phyloP scores from a whole-genome alignment of 768 basidiomycete species.

The Cystofilobasidium capitatum region DNA sequence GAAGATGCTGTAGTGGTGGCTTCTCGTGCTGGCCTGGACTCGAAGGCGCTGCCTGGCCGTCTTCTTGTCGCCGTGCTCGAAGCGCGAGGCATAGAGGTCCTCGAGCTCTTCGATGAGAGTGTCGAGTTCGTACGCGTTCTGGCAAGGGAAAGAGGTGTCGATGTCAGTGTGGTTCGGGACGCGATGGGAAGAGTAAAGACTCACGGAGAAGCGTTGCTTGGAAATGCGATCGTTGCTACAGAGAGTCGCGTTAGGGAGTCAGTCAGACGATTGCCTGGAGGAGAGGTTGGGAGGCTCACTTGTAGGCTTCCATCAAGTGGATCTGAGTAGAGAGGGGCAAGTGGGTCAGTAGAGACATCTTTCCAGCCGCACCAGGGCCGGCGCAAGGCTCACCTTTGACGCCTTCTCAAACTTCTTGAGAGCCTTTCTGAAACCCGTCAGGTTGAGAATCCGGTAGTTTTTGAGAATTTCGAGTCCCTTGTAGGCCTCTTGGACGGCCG shows the following conservation, averaged over 20 bases:
- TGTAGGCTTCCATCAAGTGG: constrained; percentile 64
- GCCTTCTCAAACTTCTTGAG: constrained; percentile 77
- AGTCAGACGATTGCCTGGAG: too few species aligned
- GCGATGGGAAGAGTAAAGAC: not conserved
- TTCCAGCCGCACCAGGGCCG: not conserved
- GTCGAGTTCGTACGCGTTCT: constrained; percentile 49
- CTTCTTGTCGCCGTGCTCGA: constrained; percentile 69
- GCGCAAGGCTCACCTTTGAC: constrained; percentile 54
- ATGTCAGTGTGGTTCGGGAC: not conserved
- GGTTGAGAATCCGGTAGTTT: constrained; percentile 78
- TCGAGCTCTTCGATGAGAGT: constrained; percentile 68
- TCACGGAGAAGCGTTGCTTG: not conserved
- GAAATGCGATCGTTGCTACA: not conserved
- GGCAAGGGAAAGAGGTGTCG: constrained; percentile 47
- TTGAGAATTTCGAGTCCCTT: constrained; percentile 51
- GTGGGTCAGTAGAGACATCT: not conserved
- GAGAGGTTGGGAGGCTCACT: too few species aligned
- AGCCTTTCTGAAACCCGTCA: constrained; percentile 79
- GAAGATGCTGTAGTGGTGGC: constrained; percentile 62
- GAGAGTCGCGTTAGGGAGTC: too few species aligned
- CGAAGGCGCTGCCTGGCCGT: constrained; percentile 61
- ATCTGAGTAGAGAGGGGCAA: constrained; percentile 44
- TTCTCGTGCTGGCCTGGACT: constrained; percentile 46
- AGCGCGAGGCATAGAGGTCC: constrained; percentile 60
- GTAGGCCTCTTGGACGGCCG: constrained; percentile 75